Conservation (phyloP, 768 basidiomycete species). For the Candolleomyces eurysporus region DNA sequence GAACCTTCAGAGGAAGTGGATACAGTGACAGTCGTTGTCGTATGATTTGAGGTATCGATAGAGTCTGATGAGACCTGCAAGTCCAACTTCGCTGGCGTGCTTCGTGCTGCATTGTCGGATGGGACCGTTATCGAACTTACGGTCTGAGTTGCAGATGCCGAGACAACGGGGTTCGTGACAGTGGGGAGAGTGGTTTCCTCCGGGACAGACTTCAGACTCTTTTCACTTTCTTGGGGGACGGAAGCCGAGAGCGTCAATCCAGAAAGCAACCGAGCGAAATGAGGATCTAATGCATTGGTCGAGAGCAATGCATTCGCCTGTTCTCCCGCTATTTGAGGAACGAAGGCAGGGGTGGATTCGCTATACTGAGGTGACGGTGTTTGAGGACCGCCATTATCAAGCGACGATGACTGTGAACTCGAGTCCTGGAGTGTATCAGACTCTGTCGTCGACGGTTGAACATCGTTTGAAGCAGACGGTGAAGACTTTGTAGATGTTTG, state of each 20-base stretch:
- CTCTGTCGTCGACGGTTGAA: conserved; percentile 13
- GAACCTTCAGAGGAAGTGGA: not conserved
- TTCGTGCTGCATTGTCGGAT: not conserved
- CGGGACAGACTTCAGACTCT: not conserved
- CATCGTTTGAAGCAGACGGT: conserved; percentile 1
- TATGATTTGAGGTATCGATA: not conserved
- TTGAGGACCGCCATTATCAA: conserved; percentile 58
- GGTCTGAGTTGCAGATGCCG: not conserved
- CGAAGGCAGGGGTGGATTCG: conserved; percentile 33
- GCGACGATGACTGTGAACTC: conserved; percentile 65
- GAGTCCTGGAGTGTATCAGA: conserved; percentile 51
- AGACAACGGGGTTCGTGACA: not conserved
- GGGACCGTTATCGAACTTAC: not conserved
- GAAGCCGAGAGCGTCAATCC: conserved; percentile 58
- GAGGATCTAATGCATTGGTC: conserved; percentile 53
- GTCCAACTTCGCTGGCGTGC: not conserved
- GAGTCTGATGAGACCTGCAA: not conserved
- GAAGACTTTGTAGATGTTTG: conserved; percentile 11
- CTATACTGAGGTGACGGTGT: conserved; percentile 63
- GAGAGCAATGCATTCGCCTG: conserved; percentile 10
- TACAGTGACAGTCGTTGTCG: not conserved
- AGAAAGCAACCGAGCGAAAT: conserved; percentile 66
- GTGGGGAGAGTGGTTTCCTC: not conserved
- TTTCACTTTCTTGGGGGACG: conserved; percentile 13
- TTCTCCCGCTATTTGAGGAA: conserved; percentile 32